Conservation (phyloP, 345 rosid genomes). For the Anastatica hierochuntica region DNA sequence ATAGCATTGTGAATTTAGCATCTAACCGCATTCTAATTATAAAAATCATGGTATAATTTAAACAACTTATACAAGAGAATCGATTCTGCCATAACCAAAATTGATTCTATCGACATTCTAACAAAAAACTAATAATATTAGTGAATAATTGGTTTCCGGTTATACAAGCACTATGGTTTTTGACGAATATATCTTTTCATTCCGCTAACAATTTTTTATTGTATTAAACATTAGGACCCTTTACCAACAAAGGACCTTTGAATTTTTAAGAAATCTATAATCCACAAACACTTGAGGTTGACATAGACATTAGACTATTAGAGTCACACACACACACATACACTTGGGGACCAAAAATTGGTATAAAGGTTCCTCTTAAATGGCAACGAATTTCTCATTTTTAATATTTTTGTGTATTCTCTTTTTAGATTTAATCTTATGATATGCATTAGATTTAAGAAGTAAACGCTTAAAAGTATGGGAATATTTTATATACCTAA, state of each 20-base stretch:
- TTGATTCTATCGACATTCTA: background rate
- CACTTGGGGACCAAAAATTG: constrained; percentile 14
- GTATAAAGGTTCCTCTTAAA: too few relatives aligned
- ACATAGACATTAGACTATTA: too few relatives aligned
- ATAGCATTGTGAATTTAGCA: too few relatives aligned
- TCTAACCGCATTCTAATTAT: too few relatives aligned
- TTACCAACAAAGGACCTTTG: constrained; percentile 15
- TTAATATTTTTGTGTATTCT: background rate
- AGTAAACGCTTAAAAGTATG: constrained; percentile 8
- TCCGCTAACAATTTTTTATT: background rate
- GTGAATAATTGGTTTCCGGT: constrained; percentile 7
- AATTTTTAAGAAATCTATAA: background rate
- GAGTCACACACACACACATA: background rate
- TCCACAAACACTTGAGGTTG: constrained; percentile 20
- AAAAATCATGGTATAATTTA: background rate
- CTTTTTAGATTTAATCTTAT: background rate
- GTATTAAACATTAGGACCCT: constrained; percentile 11
- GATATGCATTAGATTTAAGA: background rate
- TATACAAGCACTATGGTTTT: constrained; percentile 9
- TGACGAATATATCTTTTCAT: constrained; percentile 13
- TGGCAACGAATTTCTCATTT: constrained; percentile 15
- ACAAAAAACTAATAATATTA: background rate
- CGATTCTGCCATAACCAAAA: background rate
- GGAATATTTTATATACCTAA: too few relatives aligned
- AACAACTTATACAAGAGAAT: background rate